phyloP scores from a whole-genome alignment of 1,284 basidiomycete genomes.

The Limonomyces culmigenus region DNA sequence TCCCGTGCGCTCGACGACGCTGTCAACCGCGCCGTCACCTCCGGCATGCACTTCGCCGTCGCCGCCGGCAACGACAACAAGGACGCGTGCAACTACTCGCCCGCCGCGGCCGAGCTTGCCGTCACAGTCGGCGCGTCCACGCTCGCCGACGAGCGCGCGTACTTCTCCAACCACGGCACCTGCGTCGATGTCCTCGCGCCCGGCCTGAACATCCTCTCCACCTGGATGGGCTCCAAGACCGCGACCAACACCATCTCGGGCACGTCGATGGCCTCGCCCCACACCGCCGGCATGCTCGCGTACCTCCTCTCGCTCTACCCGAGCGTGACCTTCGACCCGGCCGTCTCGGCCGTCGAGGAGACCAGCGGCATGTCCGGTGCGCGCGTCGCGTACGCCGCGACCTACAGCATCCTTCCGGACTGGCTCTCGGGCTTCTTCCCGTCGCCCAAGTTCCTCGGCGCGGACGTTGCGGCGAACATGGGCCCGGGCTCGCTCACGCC shows the following conservation, averaged over 20 bases:
- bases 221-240: conserved; percentile 43
- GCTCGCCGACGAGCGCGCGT: conserved; percentile 54
- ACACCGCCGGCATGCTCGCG: conserved; percentile 49
- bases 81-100: conserved; percentile 54
- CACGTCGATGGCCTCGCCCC: conserved; percentile 42
- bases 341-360: conserved; percentile 10
- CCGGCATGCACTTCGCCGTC: conserved; percentile 88
- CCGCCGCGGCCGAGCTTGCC: conserved; percentile 46
- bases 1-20: conserved; percentile 75
- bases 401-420: conserved; percentile 35
- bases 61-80: conserved; percentile 63
- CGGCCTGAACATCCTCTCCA: conserved; percentile 45
- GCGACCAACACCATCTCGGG: conserved; percentile 50
- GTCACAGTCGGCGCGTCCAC: conserved; percentile 68
- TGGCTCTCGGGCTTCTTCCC: conserved; percentile 48
- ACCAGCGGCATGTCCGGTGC: conserved; percentile 9
- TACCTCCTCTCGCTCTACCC: conserved; percentile 58
- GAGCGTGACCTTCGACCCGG: conserved; percentile 26
- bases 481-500: conserved; percentile 25
- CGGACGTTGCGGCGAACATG: conserved; percentile 21
- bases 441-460: conserved; percentile 27
- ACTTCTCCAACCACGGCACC: conserved; percentile 60
- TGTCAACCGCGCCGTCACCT: conserved; percentile 73
- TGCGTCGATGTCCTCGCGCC: conserved; percentile 68
- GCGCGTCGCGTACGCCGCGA: conserved; percentile 30